phyloP scores from a whole-genome alignment of 1,139 yeast genomes.

The Yamadazyma conglobata region DNA sequence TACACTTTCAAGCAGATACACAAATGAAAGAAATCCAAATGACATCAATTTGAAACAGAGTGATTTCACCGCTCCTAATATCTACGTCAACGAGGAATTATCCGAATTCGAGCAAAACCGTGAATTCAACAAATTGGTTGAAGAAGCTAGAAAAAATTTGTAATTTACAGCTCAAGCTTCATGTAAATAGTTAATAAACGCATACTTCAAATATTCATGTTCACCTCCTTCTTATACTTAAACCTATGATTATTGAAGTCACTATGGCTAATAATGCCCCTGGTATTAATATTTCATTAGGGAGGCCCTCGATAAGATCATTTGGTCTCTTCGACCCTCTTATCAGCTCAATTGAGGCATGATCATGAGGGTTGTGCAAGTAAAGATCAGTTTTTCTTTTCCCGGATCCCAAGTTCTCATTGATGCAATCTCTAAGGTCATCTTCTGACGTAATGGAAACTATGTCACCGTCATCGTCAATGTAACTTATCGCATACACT shows the following conservation, averaged over 20 bases:
- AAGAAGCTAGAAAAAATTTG: slow-evolving; percentile 26
- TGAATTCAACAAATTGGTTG: slow-evolving; percentile 27
- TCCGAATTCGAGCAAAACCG: slow-evolving; percentile 27
- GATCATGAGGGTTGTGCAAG: slow-evolving; percentile 65
- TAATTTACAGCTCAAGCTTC: slow-evolving; percentile 6
- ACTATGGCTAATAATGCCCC: slow-evolving; percentile 64
- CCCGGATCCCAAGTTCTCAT: slow-evolving; percentile 46
- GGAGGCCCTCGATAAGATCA: slow-evolving; percentile 50
- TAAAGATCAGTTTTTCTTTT: slow-evolving; percentile 67
- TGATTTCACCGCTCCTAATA: slow-evolving; percentile 39
- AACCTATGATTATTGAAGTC: slow-evolving; percentile 53
- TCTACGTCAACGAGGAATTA: slow-evolving; percentile 52
- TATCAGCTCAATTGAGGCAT: slow-evolving; percentile 25
- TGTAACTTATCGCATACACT: slow-evolving; percentile 66
- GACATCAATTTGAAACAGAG: slow-evolving; percentile 49
- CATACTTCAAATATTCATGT: neutral
- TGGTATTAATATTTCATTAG: slow-evolving; percentile 59
- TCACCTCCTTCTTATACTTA: slow-evolving; percentile 40
- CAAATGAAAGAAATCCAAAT: slow-evolving; percentile 68
- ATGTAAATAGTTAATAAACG: slow-evolving; percentile 9
- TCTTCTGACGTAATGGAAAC: slow-evolving; percentile 73
- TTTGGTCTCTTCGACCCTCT: slow-evolving; percentile 12
- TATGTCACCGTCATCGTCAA: slow-evolving; percentile 83
- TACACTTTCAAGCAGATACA: slow-evolving; percentile 48
- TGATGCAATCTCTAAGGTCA: slow-evolving; percentile 71